Evolutionary conservation across 371 early-diverging fungal species (phyloP), one percentile per base, ranked within the genome.

Genomic region (Rhizopus sp.): DNA sequence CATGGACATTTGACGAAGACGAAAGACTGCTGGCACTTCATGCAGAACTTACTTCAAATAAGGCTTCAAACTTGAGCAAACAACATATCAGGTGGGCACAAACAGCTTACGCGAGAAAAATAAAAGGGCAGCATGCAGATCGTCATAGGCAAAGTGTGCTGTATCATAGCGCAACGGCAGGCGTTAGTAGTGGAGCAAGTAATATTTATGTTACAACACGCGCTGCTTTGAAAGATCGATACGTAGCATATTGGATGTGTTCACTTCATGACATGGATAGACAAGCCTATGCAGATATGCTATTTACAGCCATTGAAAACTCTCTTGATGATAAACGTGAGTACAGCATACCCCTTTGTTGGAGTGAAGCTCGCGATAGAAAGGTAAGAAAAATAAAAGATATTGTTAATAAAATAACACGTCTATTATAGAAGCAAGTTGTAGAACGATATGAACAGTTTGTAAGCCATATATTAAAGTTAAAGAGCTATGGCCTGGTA

Each of bases 1-100:
- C 64, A 5, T 85, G 86, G 86, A 59, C 72, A 6, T 69, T 82
- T 39, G 64, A 73, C 40, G 86, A 83, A 49, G 86, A 85, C 34
- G 78, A 82, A 32, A 64, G 70, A n/a, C 50, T 80, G 32, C 54
- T 72, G 0, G 51, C 62, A 8, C 46, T 80, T 1, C 72, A 77
- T 40, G 72, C 80, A 2, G 73, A 71, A 33, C 67, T 72, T 32
- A 70, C 67, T 5, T 55, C 69, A 0, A 58, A 31, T 13, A 66
- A 61, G 15, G 50, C 31, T n/a, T 32, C 46, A 0, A 34, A 35
- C 15, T 4, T 30, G 2, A 45, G 45, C 23, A 64, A 64, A n/a
- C 63, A 67, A 7, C 66, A 68, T 3, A 62, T 61, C 16, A 66
- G 64, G 37, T 67, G 69, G 42, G 71, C 71, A 0, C 75, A 74